Conservation (phyloP, 2,329 filamentous ascomycete species). For the Fusarium napiforme region DNA sequence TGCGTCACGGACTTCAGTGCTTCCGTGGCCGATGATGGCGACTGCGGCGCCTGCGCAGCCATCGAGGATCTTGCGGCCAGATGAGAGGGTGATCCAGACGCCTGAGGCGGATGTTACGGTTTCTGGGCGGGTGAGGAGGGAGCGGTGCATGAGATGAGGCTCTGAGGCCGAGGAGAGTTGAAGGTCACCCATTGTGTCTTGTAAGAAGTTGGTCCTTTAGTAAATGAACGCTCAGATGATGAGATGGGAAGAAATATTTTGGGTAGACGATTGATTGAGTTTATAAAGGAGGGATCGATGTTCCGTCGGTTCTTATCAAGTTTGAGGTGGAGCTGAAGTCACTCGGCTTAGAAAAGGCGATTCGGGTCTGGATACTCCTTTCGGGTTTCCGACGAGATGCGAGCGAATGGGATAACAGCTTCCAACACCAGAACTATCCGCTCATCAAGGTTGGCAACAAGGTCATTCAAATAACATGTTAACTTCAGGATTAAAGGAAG, state of each 20-base stretch:
- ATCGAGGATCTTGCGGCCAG: constrained; percentile 67
- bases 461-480: no score
- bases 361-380: constrained; percentile 10
- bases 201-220: fast-evolving
- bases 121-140: constrained; percentile 44
- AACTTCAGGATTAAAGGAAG: fast-evolving
- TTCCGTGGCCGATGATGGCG: constrained; percentile 69
- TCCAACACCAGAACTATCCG: fast-evolving
- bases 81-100: constrained; percentile 48
- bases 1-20: constrained; percentile 68
- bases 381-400: constrained; percentile 3
- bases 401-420: background rate
- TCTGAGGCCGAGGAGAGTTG: constrained; percentile 1
- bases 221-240: fast-evolving
- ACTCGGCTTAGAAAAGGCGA: background rate
- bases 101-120: constrained; percentile 57
- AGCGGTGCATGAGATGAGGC: constrained; percentile 49
- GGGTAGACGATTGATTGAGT: fast-evolving
- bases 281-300: fast-evolving
- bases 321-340: constrained; percentile 1
- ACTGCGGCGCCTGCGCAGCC: constrained; percentile 76
- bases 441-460: fast-evolving
- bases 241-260: fast-evolving
- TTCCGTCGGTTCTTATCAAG: background rate
- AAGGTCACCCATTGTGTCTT: constrained; percentile 4